Evolutionary conservation across 495 filamentous ascomycete genomes (phyloP), one percentile per base, ranked within the genome.

Genomic region (Aspergillus wentii): DNA sequence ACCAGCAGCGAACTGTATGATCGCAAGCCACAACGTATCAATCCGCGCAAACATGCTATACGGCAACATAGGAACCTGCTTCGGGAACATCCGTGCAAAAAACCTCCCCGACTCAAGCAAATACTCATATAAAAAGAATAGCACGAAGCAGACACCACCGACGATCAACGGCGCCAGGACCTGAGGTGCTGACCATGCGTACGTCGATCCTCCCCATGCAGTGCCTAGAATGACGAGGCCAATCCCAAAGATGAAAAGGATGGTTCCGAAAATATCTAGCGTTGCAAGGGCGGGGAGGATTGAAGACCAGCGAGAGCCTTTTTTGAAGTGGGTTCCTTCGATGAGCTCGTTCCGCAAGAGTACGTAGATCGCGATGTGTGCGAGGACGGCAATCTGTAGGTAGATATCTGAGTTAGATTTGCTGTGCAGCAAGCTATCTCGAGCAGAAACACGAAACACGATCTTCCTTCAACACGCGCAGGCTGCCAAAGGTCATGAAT

Each of bases 191-290:
- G 43, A 44, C 79, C 79, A 82, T 4, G 64, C 33, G 49, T 80
- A 81, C 8, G 60, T 64, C 2, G 68, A 68, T 7, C 79, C 78
- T 8, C 56, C 78, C 78, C 79, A 82, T 11, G 75, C 74, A 17
- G 78, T 57, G 4, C 64, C 79, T 8, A 83, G 57, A 31, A 80
- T 68, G 7, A 81, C 40, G 16, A 80, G 59, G 4, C 75, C 78
- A 14, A 79, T 58, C 10, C 78, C 78, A 54, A 69, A 72, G 8
- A 83, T 59, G 55, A 81, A 81, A 27, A 81, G 52, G 18, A 74
- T 34, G 41, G 74, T 72, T 1, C 78, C 77, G 15, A 66, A 61
- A 31, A 66, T 62, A 48, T 83, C 78, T 17, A 83, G 44, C 1
- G 68, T 77, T 3, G 54, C 35, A 6, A 80, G 51, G n/a, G 69